Evolutionary conservation across 2,329 filamentous ascomycete species (phyloP).

Genomic region (Rhinocladiella similis): DNA sequence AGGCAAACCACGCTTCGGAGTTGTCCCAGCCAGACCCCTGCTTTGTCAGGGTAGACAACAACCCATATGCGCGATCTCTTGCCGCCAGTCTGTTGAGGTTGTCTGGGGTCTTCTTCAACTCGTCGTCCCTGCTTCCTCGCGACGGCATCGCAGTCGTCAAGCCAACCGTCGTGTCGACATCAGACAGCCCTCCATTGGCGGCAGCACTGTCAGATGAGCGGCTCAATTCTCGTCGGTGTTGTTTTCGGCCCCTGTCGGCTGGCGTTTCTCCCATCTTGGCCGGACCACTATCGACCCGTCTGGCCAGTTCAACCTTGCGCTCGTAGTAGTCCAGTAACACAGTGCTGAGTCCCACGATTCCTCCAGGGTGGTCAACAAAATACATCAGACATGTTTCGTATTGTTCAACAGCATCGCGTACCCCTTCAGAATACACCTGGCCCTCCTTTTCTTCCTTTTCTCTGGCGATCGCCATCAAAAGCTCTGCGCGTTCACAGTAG

Average conservation of each 20-base stretch:
- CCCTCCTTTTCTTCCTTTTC: conserved; percentile 25
- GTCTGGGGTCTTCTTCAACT: conserved; percentile 60
- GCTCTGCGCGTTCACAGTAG: conserved; percentile 71
- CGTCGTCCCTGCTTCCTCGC: conserved; percentile 27
- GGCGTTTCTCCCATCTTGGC: conserved; percentile 9
- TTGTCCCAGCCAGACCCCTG: conserved; percentile 86
- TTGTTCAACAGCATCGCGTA: conserved; percentile 69
- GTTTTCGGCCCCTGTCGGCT: conserved; percentile 12
- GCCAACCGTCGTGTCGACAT: conserved; percentile 11
- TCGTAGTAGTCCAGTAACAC: conserved; percentile 83
- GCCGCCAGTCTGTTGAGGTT: conserved; percentile 82
- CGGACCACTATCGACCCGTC: conserved; percentile 31
- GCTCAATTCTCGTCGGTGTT: conserved; percentile 18
- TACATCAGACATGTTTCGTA: conserved; percentile 83
- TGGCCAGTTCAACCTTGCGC: conserved; percentile 43
- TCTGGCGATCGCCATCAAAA: conserved; percentile 62
- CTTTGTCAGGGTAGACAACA: conserved; percentile 81
- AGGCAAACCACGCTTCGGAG: conserved; percentile 87
- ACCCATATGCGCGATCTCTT: conserved; percentile 81
- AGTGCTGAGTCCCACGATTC: conserved; percentile 79
- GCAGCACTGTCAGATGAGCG: conserved; percentile 6
- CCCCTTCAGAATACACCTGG: conserved; percentile 31
- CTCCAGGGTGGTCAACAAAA: conserved; percentile 74
- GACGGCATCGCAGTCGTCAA: conserved; percentile 1
- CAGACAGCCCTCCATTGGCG: conserved; percentile 5